These are phyloP conservation scores for Diversispora epigaea DNA, from an alignment of 192 early-diverging fungal species.

Conservation along the genomic window DNA sequence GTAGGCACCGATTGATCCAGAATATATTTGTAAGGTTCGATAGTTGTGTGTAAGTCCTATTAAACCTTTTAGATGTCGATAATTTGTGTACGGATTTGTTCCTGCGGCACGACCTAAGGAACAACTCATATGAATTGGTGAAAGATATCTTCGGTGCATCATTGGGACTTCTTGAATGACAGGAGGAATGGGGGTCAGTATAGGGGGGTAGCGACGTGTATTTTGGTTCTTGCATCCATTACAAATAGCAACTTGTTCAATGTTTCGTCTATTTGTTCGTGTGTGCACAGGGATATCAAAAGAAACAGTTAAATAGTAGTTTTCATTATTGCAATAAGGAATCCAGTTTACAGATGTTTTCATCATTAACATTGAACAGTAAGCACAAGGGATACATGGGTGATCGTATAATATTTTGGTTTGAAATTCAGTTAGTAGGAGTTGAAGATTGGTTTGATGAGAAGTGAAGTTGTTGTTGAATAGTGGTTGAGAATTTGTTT, in stretches of 20 bases:
- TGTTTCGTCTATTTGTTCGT: not conserved
- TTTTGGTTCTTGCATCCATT: not conserved
- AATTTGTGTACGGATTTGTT: slow-evolving; percentile 4
- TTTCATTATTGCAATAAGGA: not conserved
- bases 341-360: not conserved
- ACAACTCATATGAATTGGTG: slow-evolving; percentile 1
- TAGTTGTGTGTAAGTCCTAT: not conserved
- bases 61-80: not conserved
- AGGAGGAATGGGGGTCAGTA: not conserved
- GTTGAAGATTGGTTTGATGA: not conserved
- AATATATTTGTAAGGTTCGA: not conserved
- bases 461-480: not conserved
- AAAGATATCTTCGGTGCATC: slow-evolving; percentile 1
- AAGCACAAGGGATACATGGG: slow-evolving; percentile 4
- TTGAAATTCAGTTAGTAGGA: not conserved
- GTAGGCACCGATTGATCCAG: not conserved
- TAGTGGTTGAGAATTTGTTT: not conserved
- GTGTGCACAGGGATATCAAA: not conserved
- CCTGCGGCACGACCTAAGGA: not conserved
- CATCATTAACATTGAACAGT: slow-evolving; percentile 19
- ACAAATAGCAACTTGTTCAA: slow-evolving; percentile 6
- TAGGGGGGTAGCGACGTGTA: not conserved
- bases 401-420: slow-evolving; percentile 7
- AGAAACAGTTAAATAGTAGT: not conserved
- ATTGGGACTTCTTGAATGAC: not conserved